Base-by-base conservation (phyloP, 805 yeast species). In the Sungouiella thailandica region DNA sequence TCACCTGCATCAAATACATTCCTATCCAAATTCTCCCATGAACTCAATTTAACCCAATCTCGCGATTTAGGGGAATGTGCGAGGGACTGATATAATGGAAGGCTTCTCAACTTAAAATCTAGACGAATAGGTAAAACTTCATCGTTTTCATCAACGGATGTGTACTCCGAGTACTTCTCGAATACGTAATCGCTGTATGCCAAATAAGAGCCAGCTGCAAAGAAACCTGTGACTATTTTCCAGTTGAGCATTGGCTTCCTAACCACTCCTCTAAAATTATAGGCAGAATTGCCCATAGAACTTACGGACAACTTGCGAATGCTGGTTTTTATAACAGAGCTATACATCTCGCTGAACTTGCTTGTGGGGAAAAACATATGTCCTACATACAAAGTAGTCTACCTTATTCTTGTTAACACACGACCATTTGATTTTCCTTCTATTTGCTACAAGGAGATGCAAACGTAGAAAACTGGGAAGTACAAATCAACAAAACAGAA, bases 61-160 rank as follows among this genome's bases (percentile, higher is more conserved):
- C 49, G 67, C 44, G 74, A 70, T 58, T 36, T 74, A 58, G 43
- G 72, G 35, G 53, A 62, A 40, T 50, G 64, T 45, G 57, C 50
- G 25, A 83, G 57, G 31, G 70, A 56, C 40, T 73, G 60, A 29
- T 78, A 79, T 2, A 80, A 53, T 0, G 77, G 73, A 30, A 83
- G 54, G 4, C 59, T 48, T 22, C 68, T 62, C 29, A 81, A 53
- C 40, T 78, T 60, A 17, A 57, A 54, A 40, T 74, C 77, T 31
- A 85, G 53, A 19, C 58, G 58, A 23, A 62, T 41, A 1, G 65
- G 60, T 12, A 56, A 44, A 13, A 62, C 36, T 2, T 49, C 54
- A 18, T 46, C 49, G 15, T 36, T 39, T 10, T 48, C 58, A 6
- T 39, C 48, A 1, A 48, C 44, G 23, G 44, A 43, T 1, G 52